Evolutionary conservation across 2,329 filamentous ascomycete genomes (phyloP), one percentile per base, ranked within the genome.

Genomic region (Diaporthe caulivora): DNA sequence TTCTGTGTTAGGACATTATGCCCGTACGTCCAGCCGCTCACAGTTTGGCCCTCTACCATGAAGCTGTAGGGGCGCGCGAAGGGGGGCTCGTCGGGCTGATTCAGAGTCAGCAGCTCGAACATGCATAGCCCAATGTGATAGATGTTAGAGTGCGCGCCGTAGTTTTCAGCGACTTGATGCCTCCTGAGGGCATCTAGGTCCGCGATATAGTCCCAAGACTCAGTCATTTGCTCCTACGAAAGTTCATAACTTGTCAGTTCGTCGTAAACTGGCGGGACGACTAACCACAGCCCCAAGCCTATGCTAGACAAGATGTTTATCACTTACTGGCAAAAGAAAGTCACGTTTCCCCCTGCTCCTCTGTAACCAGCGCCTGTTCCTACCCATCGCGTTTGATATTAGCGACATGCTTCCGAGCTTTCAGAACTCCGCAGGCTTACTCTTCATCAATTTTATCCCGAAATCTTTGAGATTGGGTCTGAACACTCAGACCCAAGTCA

Each of bases 61-160:
- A 64, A 42, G 1, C 31, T 8, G 47, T 71, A 64, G 7, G n/a
- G 55, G 2, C 70, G 18, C 13, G 47, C 31, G 3, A 64, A 18
- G 1, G 26, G 11, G 1, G 70, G 70, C 3, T 49, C 31, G 17
- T 71, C 57, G 1, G 58, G 24, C 1, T n/a, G 21, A 18, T 34
- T 26, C 24, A 71, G 37, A 3, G 70, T 71, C 5, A 64, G 21
- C 5, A 71, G 24, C 18, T 71, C n/a, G 44, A 62, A 54, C 57
- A 71, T 64, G 7, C 44, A 17, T 24, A 62, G n/a, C 24, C 57
- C 70, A 9, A 71, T 53, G 21, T 71, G 70, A n/a, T 40, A 71
- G 6, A 64, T 42, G 29, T 71, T 71, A 8, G 70, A 71, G 44
- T 62, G 42, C 18, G 57, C 26, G n/a, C 21, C n/a, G 37, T 34